A percentile compares a stretch with the other conserved stretches of the same genome.
Evolutionary conservation across 1,284 basidiomycete species (phyloP).

Genomic region (Malassezia nana): DNA sequence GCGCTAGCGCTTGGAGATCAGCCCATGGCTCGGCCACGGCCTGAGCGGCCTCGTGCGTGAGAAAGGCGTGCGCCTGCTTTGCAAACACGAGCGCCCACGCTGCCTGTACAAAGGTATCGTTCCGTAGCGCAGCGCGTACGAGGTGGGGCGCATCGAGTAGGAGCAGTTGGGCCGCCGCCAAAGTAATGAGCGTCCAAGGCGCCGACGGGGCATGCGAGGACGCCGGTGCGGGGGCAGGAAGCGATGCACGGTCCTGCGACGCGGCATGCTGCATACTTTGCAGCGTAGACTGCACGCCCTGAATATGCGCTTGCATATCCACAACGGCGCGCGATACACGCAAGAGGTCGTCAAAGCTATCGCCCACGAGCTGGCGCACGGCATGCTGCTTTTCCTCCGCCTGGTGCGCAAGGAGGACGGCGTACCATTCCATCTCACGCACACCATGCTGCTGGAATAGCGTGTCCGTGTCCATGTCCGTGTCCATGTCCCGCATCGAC

Average conservation of each 20-base stretch:
- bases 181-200: background rate
- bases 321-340: conserved; percentile 35
- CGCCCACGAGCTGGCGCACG: conserved; percentile 27
- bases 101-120: background rate
- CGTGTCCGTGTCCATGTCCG: conserved; percentile 24
- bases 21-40: background rate
- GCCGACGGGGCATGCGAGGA: background rate
- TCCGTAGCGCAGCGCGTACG: background rate
- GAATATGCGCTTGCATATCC: conserved; percentile 28
- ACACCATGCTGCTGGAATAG: conserved; percentile 22
- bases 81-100: conserved; percentile 9
- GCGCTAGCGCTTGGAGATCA: background rate
- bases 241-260: background rate
- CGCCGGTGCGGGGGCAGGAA: background rate
- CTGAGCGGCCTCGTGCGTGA: background rate
- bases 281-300: conserved; percentile 22
- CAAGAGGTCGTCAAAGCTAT: conserved; percentile 34
- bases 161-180: conserved; percentile 1
- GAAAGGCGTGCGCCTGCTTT: background rate
- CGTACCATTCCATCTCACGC: conserved; percentile 27
- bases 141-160: conserved; percentile 8
- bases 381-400: conserved; percentile 26
- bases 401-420: conserved; percentile 9
- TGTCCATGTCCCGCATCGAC: background rate
- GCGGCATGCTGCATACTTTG: conserved; percentile 5